Evolutionary conservation across 1,284 basidiomycete species (phyloP).

Genomic region (Anthracocystis setariae): DNA sequence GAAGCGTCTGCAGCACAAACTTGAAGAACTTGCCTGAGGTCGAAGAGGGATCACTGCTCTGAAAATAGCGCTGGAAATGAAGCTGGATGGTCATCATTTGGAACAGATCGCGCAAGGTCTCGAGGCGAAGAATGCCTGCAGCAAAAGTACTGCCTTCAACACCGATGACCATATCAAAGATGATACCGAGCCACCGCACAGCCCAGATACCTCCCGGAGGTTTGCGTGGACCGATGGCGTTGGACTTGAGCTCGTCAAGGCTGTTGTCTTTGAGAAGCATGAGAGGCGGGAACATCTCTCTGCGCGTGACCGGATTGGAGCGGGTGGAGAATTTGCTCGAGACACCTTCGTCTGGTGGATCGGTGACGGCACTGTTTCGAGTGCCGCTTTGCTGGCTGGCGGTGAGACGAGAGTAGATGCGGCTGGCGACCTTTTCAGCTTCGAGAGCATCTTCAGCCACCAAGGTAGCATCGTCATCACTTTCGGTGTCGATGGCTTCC

Average conservation of each 20-base stretch:
- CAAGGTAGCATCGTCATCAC: slow-evolving; percentile 26
- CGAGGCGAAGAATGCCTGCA: slow-evolving; percentile 56
- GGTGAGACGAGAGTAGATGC: slow-evolving; percentile 36
- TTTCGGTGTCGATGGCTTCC: slow-evolving; percentile 5
- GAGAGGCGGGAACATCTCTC: slow-evolving; percentile 59
- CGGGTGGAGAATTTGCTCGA: slow-evolving; percentile 46
- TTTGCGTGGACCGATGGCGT: slow-evolving; percentile 59
- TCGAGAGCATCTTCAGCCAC: slow-evolving; percentile 20
- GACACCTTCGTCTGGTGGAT: slow-evolving; percentile 26
- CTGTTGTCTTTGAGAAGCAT: slow-evolving; percentile 55
- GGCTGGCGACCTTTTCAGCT: slow-evolving; percentile 38
- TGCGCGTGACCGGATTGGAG: slow-evolving; percentile 40
- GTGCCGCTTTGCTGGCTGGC: slow-evolving; percentile 3
- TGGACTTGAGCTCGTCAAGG: slow-evolving; percentile 63
- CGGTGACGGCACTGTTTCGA: slow-evolving; percentile 12
- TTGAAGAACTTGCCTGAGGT: slow-evolving; percentile 22
- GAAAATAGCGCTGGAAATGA: slow-evolving; percentile 39
- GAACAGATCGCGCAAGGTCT: slow-evolving; percentile 55
- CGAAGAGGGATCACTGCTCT: slow-evolving; percentile 27
- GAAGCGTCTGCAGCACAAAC: slow-evolving; percentile 52
- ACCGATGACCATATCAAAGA: slow-evolving; percentile 61
- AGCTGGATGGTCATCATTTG: slow-evolving; percentile 58
- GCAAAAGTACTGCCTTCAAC: slow-evolving; percentile 59
- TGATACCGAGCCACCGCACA: slow-evolving; percentile 50
- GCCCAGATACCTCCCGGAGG: slow-evolving; percentile 56